These are phyloP conservation scores for Neofusicoccum laricinum DNA, from an alignment of 2,329 filamentous ascomycete genomes.

Conservation along the genomic window DNA sequence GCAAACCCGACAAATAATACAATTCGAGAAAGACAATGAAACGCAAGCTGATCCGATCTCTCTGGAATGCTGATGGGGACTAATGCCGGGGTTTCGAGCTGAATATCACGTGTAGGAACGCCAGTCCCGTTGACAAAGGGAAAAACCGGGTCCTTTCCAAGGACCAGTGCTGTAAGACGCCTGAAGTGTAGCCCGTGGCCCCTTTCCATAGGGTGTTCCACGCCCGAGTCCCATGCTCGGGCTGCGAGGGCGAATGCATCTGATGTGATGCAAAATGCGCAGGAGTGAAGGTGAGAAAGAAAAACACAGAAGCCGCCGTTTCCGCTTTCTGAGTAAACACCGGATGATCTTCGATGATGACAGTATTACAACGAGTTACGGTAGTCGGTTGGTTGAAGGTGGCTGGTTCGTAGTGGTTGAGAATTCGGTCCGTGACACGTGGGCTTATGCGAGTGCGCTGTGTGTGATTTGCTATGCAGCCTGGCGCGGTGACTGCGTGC, in stretches of 20 bases:
- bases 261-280: not conserved
- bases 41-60: no score
- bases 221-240: not conserved
- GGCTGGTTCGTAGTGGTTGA: not conserved
- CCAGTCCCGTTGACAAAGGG: not conserved
- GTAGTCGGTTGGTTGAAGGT: not conserved
- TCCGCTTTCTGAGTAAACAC: not conserved
- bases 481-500: constrained; percentile 1
- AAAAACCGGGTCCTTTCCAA: not conserved
- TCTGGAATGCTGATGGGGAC: no score
- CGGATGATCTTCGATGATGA: not conserved
- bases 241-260: not conserved
- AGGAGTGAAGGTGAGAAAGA: not conserved
- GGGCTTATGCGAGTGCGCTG: not conserved
- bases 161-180: not conserved
- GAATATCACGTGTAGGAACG: no score
- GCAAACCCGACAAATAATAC: no score
- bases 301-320: not conserved
- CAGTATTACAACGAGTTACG: not conserved
- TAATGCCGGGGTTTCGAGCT: no score
- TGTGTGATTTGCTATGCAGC: not conserved
- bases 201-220: not conserved
- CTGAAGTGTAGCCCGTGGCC: not conserved
- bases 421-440: not conserved
- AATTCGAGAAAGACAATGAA: no score